Conservation (phyloP, 2,329 filamentous ascomycete genomes). For the Colletotrichum lupini region DNA sequence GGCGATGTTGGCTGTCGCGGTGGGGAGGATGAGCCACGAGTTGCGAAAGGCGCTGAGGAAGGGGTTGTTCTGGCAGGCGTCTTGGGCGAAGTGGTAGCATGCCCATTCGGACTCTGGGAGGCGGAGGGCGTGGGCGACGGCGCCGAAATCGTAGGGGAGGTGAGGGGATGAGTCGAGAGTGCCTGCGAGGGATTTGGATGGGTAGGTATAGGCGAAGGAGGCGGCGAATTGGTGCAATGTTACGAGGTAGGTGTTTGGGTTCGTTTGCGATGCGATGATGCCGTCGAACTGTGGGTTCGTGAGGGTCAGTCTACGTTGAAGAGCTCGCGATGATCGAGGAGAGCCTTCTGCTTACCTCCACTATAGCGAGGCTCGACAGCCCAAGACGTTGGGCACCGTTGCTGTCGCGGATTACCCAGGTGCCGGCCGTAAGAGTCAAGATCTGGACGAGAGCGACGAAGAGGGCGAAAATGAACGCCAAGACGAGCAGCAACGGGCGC, state of each 20-base stretch:
- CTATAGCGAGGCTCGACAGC: slow-evolving; percentile 18
- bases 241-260: slow-evolving; percentile 20
- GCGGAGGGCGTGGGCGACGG: slow-evolving; percentile 16
- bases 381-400: slow-evolving; percentile 3
- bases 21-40: neutral
- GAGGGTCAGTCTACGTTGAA: neutral
- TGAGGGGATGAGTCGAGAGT: slow-evolving; percentile 8
- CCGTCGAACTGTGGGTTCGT: slow-evolving; percentile 21
- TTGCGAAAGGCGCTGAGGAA: slow-evolving; percentile 27
- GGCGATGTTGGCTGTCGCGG: neutral
- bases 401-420: neutral
- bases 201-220: slow-evolving; percentile 34
- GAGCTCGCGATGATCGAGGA: too few relatives aligned
- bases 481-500: slow-evolving; percentile 1
- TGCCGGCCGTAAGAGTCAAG: slow-evolving; percentile 22
- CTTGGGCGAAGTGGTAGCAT: slow-evolving; percentile 12
- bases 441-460: slow-evolving; percentile 7
- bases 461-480: neutral
- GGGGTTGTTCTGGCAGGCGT: slow-evolving; percentile 20
- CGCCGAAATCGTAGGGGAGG: slow-evolving; percentile 25
- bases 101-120: slow-evolving; percentile 25
- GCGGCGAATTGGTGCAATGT: slow-evolving; percentile 30
- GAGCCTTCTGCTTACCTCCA: slow-evolving; percentile 2
- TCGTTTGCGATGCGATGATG: slow-evolving; percentile 14
- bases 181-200: slow-evolving; percentile 7